Percentiles rank a stretch among this genome's conserved stretches.
Evolutionary conservation across 129 eudicot species (phyloP).

Genomic region (Dittrichia graveolens): DNA sequence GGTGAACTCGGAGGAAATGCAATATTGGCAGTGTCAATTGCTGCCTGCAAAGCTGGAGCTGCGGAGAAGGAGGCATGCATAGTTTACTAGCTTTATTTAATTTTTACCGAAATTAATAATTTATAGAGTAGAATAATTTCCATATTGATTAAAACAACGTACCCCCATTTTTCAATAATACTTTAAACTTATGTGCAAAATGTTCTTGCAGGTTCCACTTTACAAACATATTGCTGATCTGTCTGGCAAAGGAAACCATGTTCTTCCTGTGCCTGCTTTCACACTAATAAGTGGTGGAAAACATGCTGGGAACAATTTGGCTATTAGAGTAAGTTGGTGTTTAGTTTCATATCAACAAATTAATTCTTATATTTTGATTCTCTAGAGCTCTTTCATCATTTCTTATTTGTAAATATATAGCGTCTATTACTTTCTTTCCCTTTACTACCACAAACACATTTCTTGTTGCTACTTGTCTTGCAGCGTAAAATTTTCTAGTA

Average conservation of each 20-base stretch:
- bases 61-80: constrained; percentile 84
- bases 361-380: too few relatives aligned
- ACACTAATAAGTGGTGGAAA: constrained; percentile 89
- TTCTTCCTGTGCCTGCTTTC: constrained; percentile 86
- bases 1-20: constrained; percentile 98
- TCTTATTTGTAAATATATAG: too few relatives aligned
- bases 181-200: not conserved
- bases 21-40: constrained; percentile 90
- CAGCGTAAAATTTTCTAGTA: not conserved
- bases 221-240: constrained; percentile 93
- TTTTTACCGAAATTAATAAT: not conserved
- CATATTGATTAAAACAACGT: not conserved
- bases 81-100: not conserved
- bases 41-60: constrained; percentile 98
- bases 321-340: constrained; percentile 54
- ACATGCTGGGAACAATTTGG: constrained; percentile 80
- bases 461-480: not conserved
- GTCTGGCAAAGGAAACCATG: constrained; percentile 63
- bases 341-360: constrained; percentile 3
- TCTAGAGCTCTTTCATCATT: too few relatives aligned
- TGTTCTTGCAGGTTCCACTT: constrained; percentile 67
- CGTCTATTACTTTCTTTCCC: too few relatives aligned
- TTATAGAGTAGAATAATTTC: not conserved
- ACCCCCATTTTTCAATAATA: not conserved
- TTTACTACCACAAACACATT: too few relatives aligned